Conservation (phyloP, 176 grass and related monocot genomes). For the Ampelocalamus luodianensis region DNA sequence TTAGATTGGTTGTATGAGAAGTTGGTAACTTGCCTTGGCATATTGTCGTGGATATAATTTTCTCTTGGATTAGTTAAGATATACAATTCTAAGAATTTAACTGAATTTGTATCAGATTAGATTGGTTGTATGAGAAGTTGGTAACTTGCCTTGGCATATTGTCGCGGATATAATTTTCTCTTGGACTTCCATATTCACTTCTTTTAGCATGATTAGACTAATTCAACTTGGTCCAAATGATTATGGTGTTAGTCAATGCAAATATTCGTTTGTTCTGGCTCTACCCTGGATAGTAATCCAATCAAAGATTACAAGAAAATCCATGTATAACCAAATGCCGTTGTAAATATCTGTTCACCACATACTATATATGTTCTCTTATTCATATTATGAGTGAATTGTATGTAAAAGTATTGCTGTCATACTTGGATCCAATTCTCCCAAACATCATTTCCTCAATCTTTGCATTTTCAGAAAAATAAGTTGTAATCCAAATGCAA, state of each 20-base stretch:
- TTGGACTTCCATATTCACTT: neutral
- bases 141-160: conserved; percentile 18
- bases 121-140: neutral
- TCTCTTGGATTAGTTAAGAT: neutral
- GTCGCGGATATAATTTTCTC: neutral
- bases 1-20: neutral
- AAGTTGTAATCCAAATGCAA: conserved; percentile 9
- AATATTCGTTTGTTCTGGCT: neutral
- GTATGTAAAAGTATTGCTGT: conserved; percentile 9
- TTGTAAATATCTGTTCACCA: neutral
- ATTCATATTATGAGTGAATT: neutral
- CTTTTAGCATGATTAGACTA: neutral
- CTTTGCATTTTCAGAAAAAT: neutral
- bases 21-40: conserved; percentile 14
- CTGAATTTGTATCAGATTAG: conserved; percentile 8
- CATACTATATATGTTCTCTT: conserved; percentile 7
- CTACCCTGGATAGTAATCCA: neutral
- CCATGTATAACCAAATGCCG: conserved; percentile 20
- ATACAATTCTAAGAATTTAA: neutral
- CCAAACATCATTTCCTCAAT: neutral
- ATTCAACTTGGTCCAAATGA: conserved; percentile 1
- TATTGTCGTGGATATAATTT: conserved; percentile 3
- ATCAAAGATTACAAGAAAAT: neutral
- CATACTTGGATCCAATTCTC: conserved; percentile 13
- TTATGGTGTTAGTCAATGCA: conserved; percentile 15